Base-by-base conservation (phyloP, 2,329 filamentous ascomycete genomes). In the Pyricularia sp. region DNA sequence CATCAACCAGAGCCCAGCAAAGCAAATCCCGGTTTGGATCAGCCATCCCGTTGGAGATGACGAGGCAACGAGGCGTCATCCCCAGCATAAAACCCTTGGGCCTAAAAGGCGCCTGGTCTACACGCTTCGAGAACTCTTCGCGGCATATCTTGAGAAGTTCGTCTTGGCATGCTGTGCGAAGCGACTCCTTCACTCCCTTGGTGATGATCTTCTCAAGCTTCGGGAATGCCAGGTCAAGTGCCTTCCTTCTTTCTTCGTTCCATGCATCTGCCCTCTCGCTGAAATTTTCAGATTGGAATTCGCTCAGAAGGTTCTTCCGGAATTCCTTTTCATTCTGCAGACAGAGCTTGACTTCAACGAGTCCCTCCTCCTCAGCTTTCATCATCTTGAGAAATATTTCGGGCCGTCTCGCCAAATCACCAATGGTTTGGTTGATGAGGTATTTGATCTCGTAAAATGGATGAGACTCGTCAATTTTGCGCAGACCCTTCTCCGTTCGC, bases 361-460 rank as follows among this genome's bases (percentile, higher is more conserved):
- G 80, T 2, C 93, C 93, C 74, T 99, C 94, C 71, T 94, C 89
- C 75, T 99, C 94, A 1, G 94, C 94, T 74, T 92, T 96, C 75
- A 97, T 86, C 94, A 99, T 99, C 77, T 96, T 93, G 65, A 99
- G 79, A 74, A 94, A 99, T 30, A 96, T 81, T 68, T 97, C 93
- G 1, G 94, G 94, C 64, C 90, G 87, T 64, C 87, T 85, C 2
- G 91, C 89, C 66, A 97, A 84, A 69, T 94, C 89, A 57, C 81
- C 80, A 67, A 97, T 89, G 8, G 90, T 90, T 75, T 97, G 93
- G 70, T 94, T 92, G 68, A 91, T 87, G 24, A 99, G 82, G 71
- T 99, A 99, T 76, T 99, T 97, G 79, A 99, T 91, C 75, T 97
- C 94, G 73, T 97, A 97, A 75, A 96, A 97, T 0, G 92, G 91